Evolutionary conservation across 208 protist genomes (phyloP), one percentile per base, ranked within the genome.

Genomic region (Crithidia expoeki): DNA sequence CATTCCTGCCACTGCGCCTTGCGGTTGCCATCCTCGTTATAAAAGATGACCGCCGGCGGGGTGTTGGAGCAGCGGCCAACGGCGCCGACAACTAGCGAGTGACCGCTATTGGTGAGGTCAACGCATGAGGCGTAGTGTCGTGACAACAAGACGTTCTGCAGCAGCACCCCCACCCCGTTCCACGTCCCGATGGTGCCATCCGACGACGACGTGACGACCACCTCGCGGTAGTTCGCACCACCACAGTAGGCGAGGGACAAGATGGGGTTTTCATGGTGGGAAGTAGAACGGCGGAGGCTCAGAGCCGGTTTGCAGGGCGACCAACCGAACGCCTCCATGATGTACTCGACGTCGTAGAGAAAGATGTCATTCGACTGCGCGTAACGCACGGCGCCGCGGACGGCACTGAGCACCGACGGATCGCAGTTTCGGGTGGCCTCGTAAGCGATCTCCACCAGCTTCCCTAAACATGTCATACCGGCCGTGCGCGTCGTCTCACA

Each of bases 301-400:
- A 90, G 72, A 42, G 68, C 30, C 16, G 81, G 77, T 65, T 93
- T 94, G 73, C 86, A 93, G 64, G 86, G 80, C 19, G 76, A 86
- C 86, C 89, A 88, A 5, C 92, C 92, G 40, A 96, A 84, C 2
- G 83, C 76, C 55, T 94, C 89, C 74, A 93, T 84, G 23, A 96
- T 91, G 67, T 96, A 96, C 65, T 96, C 88, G 34, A 94, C 86
- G 58, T 96, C 92, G 73, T 96, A 96, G 23, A 88, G 56, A 57
- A 94, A 96, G 25, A 79, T 77, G 47, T 94, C 89, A 55, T 93
- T 87, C 53, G 89, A 74, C 76, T 94, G 92, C 16, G 82, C 85
- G 44, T 67, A 76, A 16, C 66, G 78, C 19, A 93, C 74, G 23
- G 87, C 80, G 14, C 27, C 47, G 27, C 87, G 81, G 10, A 96